Evolutionary conservation across 2,329 filamentous ascomycete species (phyloP), one percentile per base, ranked within the genome.

Genomic region (Anthostomella pinea): DNA sequence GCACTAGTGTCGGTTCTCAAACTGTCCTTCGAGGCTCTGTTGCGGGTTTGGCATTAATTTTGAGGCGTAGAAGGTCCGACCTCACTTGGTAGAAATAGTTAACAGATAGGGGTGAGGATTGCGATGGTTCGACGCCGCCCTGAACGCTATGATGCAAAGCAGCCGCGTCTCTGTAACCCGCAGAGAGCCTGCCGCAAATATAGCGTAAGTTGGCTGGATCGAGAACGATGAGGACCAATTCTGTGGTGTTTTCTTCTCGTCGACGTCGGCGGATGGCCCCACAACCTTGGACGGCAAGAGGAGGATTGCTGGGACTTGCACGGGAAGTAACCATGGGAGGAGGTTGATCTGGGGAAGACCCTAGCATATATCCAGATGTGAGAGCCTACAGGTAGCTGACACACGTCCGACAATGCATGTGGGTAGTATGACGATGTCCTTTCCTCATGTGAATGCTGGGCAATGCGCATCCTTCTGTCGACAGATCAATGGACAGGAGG

Each of bases 51-150:
- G 24, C 35, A 31, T 33, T 25, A 25, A 20, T 36, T 28, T 24
- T 37, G 20, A 17, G 29, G 30, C 40, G 27, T 22, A 35, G 39
- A 45, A 30, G 27, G 37, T 35, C 32, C 38, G 29, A 31, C 32
- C 35, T 34, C 17, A 23, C 15, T 35, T 22, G 28, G 19, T 28
- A 32, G 21, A 21, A 19, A 6, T 33, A 17, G 26, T 38, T 40
- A 36, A 25, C 23, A 29, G 36, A 35, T 33, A 37, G 39, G 31
- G 37, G 38, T 36, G 35, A 16, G 33, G 18, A 38, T 22, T 29
- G 27, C 15, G 43, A 46, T 49, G 49, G 43, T 29, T 42, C 23
- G 22, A 45, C 48, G 43, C 45, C 45, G 49, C 48, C 26, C 37
- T 18, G 27, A 29, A 16, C 15, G 27, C 27, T 29, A 16, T 15